Conservation (phyloP, 1,284 basidiomycete genomes). For the Cerioporus squamosus region DNA sequence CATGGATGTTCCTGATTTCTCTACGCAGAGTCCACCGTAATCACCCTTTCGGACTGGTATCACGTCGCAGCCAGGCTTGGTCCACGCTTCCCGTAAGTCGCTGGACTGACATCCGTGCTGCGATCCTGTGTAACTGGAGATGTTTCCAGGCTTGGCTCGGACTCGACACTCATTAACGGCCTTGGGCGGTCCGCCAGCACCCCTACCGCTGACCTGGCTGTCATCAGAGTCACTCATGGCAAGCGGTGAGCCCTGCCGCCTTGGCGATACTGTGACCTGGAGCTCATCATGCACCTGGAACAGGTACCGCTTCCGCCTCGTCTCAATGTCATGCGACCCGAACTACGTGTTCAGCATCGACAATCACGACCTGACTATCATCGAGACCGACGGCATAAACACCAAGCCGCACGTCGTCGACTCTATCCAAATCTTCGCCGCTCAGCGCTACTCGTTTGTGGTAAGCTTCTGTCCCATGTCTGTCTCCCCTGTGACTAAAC, state of each 20-base stretch:
- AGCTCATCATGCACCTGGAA: neutral
- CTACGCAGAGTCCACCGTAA: constrained; percentile 27
- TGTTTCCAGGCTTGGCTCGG: neutral
- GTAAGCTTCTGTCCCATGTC: constrained; percentile 21
- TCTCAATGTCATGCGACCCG: constrained; percentile 49
- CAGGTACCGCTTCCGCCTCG: constrained; percentile 44
- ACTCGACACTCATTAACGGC: constrained; percentile 56
- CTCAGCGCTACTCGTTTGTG: constrained; percentile 43
- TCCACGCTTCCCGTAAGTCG: constrained; percentile 20
- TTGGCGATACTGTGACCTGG: no score
- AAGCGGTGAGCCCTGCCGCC: constrained; percentile 34
- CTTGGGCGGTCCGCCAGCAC: constrained; percentile 37
- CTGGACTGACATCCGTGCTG: neutral
- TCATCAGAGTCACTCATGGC: constrained; percentile 34
- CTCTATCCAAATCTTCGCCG: constrained; percentile 39
- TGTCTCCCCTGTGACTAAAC: no score
- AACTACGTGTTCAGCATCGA: constrained; percentile 38
- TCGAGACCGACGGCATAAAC: constrained; percentile 38
- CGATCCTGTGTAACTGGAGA: neutral
- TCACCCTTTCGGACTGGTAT: constrained; percentile 32
- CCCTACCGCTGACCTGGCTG: constrained; percentile 30
- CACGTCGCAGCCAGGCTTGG: constrained; percentile 21
- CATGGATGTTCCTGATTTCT: neutral
- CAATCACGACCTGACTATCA: constrained; percentile 39
- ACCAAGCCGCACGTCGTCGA: constrained; percentile 39